Evolutionary conservation across 257 asterid genomes (phyloP).

Genomic region (Catharanthus roseus): DNA sequence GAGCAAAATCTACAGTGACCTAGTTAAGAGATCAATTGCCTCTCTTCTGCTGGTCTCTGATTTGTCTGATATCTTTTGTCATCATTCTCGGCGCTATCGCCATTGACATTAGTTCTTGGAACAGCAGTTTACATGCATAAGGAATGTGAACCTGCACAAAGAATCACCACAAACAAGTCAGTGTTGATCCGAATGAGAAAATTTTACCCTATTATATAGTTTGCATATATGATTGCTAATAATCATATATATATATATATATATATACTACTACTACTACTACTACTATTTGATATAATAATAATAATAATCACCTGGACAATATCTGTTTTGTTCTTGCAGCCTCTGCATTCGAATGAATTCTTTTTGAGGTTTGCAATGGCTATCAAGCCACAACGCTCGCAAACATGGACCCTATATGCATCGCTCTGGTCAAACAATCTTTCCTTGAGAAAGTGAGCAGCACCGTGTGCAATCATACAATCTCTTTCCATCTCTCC

Average conservation of each 20-base stretch:
- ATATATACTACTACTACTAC: no score
- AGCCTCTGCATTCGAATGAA: conserved; percentile 92
- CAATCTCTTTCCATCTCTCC: conserved; percentile 99
- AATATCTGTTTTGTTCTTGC: conserved; percentile 88
- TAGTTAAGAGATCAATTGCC: conserved; percentile 21
- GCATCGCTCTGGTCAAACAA: conserved; percentile 98
- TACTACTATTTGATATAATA: neutral
- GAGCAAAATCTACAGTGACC: neutral
- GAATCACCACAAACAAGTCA: neutral
- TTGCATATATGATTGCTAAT: no score
- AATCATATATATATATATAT: no score
- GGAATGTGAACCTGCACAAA: conserved; percentile 77
- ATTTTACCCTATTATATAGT: neutral
- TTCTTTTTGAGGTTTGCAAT: conserved; percentile 89
- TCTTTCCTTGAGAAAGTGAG: conserved; percentile 86
- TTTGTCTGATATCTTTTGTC: conserved; percentile 68
- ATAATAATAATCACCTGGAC: conserved; percentile 58
- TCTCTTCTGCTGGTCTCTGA: conserved; percentile 55
- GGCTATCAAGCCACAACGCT: conserved; percentile 85
- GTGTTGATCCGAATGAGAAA: neutral
- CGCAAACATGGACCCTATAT: conserved; percentile 86
- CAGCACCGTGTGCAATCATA: conserved; percentile 98
- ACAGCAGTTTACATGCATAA: conserved; percentile 85
- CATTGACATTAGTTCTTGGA: conserved; percentile 97
- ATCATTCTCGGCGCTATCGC: conserved; percentile 98